These are phyloP conservation scores for Eragrostis tef DNA, from an alignment of 202 grass and related monocot genomes.

Conservation along the genomic window DNA sequence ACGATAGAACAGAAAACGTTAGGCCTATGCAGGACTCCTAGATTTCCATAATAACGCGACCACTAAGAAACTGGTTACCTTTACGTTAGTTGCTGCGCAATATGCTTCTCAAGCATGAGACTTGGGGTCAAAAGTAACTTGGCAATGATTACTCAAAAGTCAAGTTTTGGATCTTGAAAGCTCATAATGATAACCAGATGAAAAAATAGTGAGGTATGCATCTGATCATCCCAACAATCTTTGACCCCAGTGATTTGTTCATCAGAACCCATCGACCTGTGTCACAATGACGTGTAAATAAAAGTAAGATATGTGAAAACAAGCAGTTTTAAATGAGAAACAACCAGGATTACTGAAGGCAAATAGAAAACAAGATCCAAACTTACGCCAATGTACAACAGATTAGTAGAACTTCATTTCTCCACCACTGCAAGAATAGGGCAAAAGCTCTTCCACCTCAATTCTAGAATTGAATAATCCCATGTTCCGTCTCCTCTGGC, in stretches of 20 bases:
- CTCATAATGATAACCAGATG: conserved; percentile 32
- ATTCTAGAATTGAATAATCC: conserved; percentile 79
- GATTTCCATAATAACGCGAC: not conserved
- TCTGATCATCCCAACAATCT: conserved; percentile 36
- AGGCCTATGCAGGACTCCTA: conserved; percentile 2
- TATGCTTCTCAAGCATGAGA: conserved; percentile 6
- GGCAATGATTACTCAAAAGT: not conserved
- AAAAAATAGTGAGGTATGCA: conserved; percentile 36
- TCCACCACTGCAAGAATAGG: conserved; percentile 53
- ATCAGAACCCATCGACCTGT: conserved; percentile 1
- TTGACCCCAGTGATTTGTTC: not conserved
- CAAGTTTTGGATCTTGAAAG: not conserved
- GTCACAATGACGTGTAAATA: conserved; percentile 36
- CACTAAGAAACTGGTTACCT: conserved; percentile 49
- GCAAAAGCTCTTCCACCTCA: conserved; percentile 92
- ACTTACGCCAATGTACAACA: not conserved
- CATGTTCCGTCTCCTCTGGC: conserved; percentile 64
- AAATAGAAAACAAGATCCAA: conserved; percentile 3
- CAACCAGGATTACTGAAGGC: not conserved
- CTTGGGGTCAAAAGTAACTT: conserved; percentile 29
- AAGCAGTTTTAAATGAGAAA: conserved; percentile 13
- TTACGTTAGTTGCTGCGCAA: conserved; percentile 20
- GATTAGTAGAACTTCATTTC: conserved; percentile 61
- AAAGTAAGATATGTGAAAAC: not conserved
- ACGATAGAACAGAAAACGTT: not conserved